Evolutionary conservation across 1,284 basidiomycete genomes (phyloP).

Genomic region (Neolentinus lepideus): DNA sequence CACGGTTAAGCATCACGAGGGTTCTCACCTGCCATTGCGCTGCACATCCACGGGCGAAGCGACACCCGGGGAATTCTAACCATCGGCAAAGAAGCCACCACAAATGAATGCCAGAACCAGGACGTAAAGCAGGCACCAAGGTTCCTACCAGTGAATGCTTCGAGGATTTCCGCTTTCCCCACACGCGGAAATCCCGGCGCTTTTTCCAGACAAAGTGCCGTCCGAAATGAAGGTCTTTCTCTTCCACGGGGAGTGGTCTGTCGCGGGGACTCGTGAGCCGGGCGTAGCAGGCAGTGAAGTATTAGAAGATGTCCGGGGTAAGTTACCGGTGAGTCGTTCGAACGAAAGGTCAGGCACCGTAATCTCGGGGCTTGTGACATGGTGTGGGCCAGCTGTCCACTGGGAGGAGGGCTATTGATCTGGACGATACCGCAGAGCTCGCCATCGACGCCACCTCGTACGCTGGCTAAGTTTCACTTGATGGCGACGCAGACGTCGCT

Average conservation of each 20-base stretch:
- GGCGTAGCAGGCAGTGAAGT: no score
- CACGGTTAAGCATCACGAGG: background rate
- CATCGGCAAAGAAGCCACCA: background rate
- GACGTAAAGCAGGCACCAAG: background rate
- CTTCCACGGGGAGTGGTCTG: background rate
- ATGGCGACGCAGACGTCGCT: no score
- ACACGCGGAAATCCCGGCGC: background rate
- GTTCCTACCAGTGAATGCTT: background rate
- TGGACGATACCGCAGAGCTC: no score
- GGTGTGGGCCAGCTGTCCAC: no score
- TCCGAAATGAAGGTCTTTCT: background rate
- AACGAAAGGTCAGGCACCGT: no score
- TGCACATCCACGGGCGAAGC: no score
- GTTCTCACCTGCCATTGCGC: background rate
- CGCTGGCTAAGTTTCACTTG: no score
- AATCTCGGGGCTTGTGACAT: no score
- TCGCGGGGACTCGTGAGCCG: background rate
- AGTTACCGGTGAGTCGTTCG: no score
- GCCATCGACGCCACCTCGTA: no score
- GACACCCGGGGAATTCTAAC: background rate
- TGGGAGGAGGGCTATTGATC: no score
- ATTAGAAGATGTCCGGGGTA: no score
- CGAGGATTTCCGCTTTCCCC: background rate
- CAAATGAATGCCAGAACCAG: background rate
- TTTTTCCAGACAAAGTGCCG: background rate